A percentile compares a stretch with the other conserved stretches of the same genome.
phyloP scores from a whole-genome alignment of 192 early-diverging fungal genomes.

The Phlyctochytrium planicorne region DNA sequence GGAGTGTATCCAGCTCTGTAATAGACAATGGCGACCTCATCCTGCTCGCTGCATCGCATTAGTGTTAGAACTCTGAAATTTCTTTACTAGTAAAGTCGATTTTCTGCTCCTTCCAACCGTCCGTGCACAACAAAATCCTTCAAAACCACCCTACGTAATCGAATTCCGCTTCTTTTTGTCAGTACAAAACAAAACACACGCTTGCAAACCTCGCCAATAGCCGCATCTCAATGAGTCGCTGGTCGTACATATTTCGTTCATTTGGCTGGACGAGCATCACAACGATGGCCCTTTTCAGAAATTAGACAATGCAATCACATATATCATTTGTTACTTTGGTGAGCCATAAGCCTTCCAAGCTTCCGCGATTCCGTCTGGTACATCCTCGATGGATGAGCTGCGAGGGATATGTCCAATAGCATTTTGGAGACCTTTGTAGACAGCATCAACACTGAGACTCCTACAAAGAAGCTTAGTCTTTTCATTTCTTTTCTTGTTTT shows the following conservation, averaged over 20 bases:
- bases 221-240: constrained; percentile 82
- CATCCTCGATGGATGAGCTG: constrained; percentile 67
- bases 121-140: constrained; percentile 68
- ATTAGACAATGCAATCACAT: constrained; percentile 26
- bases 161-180: constrained; percentile 36
- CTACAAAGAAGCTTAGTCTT: too few relatives aligned
- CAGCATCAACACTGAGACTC: too few relatives aligned
- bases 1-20: constrained; percentile 91
- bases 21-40: constrained; percentile 85
- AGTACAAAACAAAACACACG: background rate
- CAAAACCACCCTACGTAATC: constrained; percentile 62
- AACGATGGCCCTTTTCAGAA: constrained; percentile 58
- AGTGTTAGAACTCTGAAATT: background rate
- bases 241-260: constrained; percentile 94
- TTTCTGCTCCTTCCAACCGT: constrained; percentile 53
- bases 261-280: constrained; percentile 88
- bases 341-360: constrained; percentile 60
- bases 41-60: constrained; percentile 59
- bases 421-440: too few relatives aligned
- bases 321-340: constrained; percentile 23
- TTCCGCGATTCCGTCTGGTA: constrained; percentile 74
- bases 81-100: too few relatives aligned
- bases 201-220: constrained; percentile 55
- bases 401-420: too few relatives aligned
- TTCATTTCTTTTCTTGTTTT: too few relatives aligned